These are phyloP conservation scores for Apiotrichum akiyoshidainum DNA, from an alignment of 1,284 basidiomycete genomes.

Conservation along the genomic window DNA sequence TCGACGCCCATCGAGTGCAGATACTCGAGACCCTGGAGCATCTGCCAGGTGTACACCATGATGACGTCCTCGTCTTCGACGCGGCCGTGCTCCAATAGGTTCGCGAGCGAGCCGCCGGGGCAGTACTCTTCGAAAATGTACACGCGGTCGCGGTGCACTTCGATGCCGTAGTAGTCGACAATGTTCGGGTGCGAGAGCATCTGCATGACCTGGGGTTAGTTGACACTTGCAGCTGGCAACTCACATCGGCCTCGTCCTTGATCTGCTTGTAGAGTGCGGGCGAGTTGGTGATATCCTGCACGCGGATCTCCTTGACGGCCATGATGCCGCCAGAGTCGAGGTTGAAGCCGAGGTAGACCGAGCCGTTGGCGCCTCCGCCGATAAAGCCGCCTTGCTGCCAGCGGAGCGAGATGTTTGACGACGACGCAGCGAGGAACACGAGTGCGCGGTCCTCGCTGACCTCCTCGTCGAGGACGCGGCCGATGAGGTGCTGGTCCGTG, in stretches of 20 bases:
- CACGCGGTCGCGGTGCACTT: conserved; percentile 94
- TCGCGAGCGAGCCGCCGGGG: conserved; percentile 88
- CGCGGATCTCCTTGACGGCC: conserved; percentile 99
- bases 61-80: conserved; percentile 97
- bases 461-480: conserved; percentile 86
- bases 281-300: conserved; percentile 82
- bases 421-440: conserved; percentile 85
- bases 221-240: not conserved
- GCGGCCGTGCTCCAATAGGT: conserved; percentile 85
- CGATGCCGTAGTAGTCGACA: conserved; percentile 98
- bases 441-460: conserved; percentile 86
- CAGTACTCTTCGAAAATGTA: conserved; percentile 99
- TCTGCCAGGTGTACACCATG: conserved; percentile 94
- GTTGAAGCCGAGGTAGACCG: conserved; percentile 97
- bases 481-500: conserved; percentile 69
- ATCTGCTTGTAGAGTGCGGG: conserved; percentile 88
- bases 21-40: conserved; percentile 93
- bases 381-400: conserved; percentile 99
- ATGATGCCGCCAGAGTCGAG: conserved; percentile 94
- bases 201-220: conserved; percentile 68
- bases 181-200: conserved; percentile 97
- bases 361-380: conserved; percentile 94
- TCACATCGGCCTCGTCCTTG: conserved; percentile 84
- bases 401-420: conserved; percentile 90
- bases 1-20: conserved; percentile 86